These are phyloP conservation scores for Echria macrotheca DNA, from an alignment of 495 filamentous ascomycete species.

Conservation along the genomic window DNA sequence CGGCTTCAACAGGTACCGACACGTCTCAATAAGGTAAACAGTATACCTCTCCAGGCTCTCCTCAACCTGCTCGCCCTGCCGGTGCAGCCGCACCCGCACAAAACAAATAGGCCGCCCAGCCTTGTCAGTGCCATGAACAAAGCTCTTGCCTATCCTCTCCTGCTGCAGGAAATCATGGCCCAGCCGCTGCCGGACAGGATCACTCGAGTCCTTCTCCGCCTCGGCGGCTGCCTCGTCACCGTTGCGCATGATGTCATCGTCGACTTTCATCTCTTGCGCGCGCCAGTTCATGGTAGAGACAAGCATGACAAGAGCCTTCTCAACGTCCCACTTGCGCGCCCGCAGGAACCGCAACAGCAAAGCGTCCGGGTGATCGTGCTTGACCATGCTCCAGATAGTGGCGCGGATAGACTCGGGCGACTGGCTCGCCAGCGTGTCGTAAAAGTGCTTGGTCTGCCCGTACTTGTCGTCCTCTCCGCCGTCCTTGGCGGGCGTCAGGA, in stretches of 20 bases:
- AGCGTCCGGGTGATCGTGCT: constrained; percentile 88
- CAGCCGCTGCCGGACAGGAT: constrained; percentile 55
- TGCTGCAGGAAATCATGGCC: constrained; percentile 81
- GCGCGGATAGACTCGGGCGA: constrained; percentile 71
- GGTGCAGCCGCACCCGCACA: constrained; percentile 77
- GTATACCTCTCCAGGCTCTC: constrained; percentile 80
- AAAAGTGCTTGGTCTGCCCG: constrained; percentile 80
- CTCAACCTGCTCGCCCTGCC: constrained; percentile 73
- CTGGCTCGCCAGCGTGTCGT: constrained; percentile 68
- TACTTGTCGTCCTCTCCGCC: constrained; percentile 85
- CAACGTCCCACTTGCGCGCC: constrained; percentile 93
- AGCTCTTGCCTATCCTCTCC: constrained; percentile 89
- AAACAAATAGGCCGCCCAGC: constrained; percentile 81
- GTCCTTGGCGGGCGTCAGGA: constrained; percentile 32
- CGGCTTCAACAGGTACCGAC: constrained; percentile 69
- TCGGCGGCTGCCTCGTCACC: constrained; percentile 66
- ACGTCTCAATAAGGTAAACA: constrained; percentile 90
- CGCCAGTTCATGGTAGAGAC: constrained; percentile 94
- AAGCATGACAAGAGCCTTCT: constrained; percentile 90
- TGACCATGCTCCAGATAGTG: constrained; percentile 93
- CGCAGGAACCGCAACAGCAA: constrained; percentile 84
- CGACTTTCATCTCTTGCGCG: constrained; percentile 70
- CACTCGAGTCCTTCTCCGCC: constrained; percentile 47
- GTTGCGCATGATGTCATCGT: constrained; percentile 74
- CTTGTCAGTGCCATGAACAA: constrained; percentile 82